phyloP scores from a whole-genome alignment of 2,329 filamentous ascomycete genomes.

The Ilyonectria mors-panacis region DNA sequence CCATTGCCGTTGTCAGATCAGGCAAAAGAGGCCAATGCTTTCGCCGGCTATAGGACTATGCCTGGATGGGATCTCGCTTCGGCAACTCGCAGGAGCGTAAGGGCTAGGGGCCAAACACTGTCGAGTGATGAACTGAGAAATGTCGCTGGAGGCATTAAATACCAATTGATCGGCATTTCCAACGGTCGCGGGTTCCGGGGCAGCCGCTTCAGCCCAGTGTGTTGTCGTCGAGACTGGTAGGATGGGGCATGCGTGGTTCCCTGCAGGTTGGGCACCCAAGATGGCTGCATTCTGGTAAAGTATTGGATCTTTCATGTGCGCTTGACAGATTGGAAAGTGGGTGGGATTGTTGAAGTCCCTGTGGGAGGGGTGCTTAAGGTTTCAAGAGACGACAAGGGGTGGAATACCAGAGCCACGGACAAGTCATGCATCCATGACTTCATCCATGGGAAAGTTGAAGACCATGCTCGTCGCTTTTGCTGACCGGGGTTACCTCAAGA shows the following conservation, averaged over 20 bases:
- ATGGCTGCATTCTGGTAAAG: background rate
- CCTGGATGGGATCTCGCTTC: slow-evolving; percentile 15
- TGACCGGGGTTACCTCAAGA: slow-evolving; percentile 16
- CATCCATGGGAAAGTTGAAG: slow-evolving; percentile 14
- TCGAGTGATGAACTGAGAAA: slow-evolving; percentile 1
- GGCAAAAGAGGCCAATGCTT: background rate
- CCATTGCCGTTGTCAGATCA: slow-evolving; percentile 8
- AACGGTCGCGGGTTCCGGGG: slow-evolving; percentile 18
- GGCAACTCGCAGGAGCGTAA: slow-evolving; percentile 3
- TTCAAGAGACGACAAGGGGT: slow-evolving; percentile 22
- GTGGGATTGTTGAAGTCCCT: slow-evolving; percentile 20
- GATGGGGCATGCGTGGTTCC: background rate
- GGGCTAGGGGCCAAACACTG: background rate
- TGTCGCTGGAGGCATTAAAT: slow-evolving; percentile 5
- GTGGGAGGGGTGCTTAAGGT: background rate
- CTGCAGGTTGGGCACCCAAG: slow-evolving; percentile 5
- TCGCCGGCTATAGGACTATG: slow-evolving; percentile 4
- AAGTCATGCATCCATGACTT: slow-evolving; percentile 7
- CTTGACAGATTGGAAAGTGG: slow-evolving; percentile 15
- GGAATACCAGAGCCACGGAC: slow-evolving; percentile 15
- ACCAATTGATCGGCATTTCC: slow-evolving; percentile 15
- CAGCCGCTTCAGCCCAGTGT: slow-evolving; percentile 1
- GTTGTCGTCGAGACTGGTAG: slow-evolving; percentile 3
- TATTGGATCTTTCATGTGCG: slow-evolving; percentile 21
- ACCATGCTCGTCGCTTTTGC: slow-evolving; percentile 2